Conservation (phyloP, 805 yeast genomes). For the Cephaloascus albidus region DNA sequence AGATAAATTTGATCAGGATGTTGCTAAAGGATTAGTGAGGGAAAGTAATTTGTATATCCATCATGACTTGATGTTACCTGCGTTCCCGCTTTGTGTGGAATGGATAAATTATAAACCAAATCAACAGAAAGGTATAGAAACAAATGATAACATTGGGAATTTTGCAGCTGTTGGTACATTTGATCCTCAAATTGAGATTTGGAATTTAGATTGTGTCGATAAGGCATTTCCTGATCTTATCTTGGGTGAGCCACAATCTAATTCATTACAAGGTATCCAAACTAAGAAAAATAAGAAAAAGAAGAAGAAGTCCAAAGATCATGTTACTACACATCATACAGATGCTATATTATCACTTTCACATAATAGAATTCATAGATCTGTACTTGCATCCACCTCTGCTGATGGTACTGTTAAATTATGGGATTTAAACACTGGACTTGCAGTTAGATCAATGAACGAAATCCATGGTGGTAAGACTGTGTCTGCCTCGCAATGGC, state of each 20-base stretch:
- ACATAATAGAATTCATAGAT: constrained; percentile 73
- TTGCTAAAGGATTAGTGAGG: constrained; percentile 62
- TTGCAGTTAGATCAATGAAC: constrained; percentile 70
- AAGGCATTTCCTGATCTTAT: constrained; percentile 92
- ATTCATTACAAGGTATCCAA: constrained; percentile 24
- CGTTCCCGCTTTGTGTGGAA: constrained; percentile 94
- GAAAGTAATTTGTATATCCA: constrained; percentile 81
- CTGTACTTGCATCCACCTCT: constrained; percentile 86
- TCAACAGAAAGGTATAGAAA: constrained; percentile 21
- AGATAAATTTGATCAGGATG: constrained; percentile 63
- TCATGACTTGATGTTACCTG: constrained; percentile 94
- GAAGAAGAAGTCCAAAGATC: constrained; percentile 36
- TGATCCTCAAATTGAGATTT: constrained; percentile 94
- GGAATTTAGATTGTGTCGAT: constrained; percentile 91
- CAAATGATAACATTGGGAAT: constrained; percentile 56
- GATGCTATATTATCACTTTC: constrained; percentile 88
- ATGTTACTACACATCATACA: constrained; percentile 70
- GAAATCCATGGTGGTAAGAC: constrained; percentile 67
- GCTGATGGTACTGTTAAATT: constrained; percentile 92
- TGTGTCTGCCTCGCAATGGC: constrained; percentile 88
- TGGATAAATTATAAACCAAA: constrained; percentile 76
- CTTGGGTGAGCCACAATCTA: constrained; percentile 63
- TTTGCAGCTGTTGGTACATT: constrained; percentile 96
- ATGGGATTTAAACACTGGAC: constrained; percentile 79
- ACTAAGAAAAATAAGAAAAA: constrained; percentile 43